These are phyloP conservation scores for Jasminum sambac DNA, from an alignment of 257 asterid species.

Conservation along the genomic window DNA sequence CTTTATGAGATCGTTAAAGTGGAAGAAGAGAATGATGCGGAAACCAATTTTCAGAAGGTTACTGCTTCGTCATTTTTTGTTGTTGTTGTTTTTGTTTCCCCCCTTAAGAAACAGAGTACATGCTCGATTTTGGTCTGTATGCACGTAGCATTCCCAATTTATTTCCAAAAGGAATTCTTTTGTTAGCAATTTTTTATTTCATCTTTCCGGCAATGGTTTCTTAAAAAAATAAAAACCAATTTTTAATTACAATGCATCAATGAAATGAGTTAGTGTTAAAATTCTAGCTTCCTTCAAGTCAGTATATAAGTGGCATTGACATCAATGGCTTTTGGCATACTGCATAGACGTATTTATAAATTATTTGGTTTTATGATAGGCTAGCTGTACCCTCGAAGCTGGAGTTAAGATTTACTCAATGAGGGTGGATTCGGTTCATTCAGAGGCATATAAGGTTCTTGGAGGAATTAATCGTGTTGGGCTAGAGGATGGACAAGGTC, in stretches of 20 bases:
- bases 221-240: neutral
- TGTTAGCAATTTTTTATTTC: neutral
- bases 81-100: too few relatives aligned
- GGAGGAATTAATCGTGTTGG: conserved; percentile 98
- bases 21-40: conserved; percentile 75
- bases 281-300: neutral
- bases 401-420: conserved; percentile 95
- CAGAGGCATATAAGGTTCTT: conserved; percentile 96
- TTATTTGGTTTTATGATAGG: conserved; percentile 42
- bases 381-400: conserved; percentile 98
- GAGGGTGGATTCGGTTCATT: conserved; percentile 96
- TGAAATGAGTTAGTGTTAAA: too few relatives aligned
- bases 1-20: conserved; percentile 75
- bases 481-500: conserved; percentile 76
- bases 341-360: neutral
- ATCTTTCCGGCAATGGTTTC: neutral
- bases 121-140: neutral
- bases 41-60: conserved; percentile 97
- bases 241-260: too few relatives aligned
- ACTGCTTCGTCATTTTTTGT: neutral
- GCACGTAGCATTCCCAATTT: neutral
- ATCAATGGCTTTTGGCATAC: neutral
- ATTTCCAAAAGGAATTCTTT: neutral
- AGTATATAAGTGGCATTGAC: neutral
- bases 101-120: neutral